Evolutionary conservation across 2,329 filamentous ascomycete genomes (phyloP).

Genomic region (Chaetomium olivaceum): DNA sequence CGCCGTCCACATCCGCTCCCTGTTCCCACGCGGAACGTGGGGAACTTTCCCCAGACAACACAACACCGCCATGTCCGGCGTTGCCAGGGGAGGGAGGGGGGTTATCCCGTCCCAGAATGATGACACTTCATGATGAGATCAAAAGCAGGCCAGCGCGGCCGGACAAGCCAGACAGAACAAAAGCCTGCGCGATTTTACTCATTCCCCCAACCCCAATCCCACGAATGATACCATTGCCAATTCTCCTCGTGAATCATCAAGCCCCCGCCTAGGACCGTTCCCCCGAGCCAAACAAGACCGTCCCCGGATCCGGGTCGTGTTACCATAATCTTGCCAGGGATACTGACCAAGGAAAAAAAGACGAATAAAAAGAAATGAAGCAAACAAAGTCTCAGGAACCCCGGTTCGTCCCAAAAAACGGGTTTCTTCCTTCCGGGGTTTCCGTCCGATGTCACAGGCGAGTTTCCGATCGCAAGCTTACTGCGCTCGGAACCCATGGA

Average conservation of each 20-base stretch:
- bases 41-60: slow-evolving; percentile 11
- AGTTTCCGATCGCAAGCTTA: neutral
- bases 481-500: neutral
- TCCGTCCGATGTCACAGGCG: slow-evolving; percentile 12
- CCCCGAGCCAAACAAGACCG: neutral
- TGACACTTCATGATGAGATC: neutral
- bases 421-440: neutral
- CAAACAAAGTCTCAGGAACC: slow-evolving; percentile 14
- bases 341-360: neutral
- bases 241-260: neutral
- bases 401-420: slow-evolving; percentile 5
- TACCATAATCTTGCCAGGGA: neutral
- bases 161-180: neutral
- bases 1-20: slow-evolving; percentile 16
- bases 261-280: neutral
- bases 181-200: slow-evolving; percentile 16
- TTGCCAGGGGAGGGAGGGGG: neutral
- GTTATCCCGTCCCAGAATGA: neutral
- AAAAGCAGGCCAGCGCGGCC: neutral
- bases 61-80: slow-evolving; percentile 5
- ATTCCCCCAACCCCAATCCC: neutral
- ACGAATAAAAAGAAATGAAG: neutral
- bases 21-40: slow-evolving; percentile 21
- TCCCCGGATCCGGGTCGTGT: slow-evolving; percentile 15
- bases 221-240: neutral